Evolutionary conservation across 129 eudicot species (phyloP).

Genomic region (Arctium minus): DNA sequence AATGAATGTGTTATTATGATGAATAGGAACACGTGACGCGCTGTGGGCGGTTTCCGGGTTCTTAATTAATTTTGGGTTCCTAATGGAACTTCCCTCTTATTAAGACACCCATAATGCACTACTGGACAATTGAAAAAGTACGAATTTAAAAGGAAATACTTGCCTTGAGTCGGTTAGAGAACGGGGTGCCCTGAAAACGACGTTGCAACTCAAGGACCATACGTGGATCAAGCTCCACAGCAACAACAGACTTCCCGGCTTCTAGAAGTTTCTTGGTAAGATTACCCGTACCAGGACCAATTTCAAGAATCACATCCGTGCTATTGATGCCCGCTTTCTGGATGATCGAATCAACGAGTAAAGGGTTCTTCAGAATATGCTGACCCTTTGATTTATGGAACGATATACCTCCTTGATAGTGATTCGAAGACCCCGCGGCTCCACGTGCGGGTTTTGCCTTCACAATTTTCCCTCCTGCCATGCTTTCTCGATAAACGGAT

Average conservation of each 20-base stretch:
- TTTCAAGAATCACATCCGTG: conserved; percentile 82
- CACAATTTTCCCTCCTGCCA: conserved; percentile 95
- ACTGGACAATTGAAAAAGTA: not conserved
- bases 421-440: conserved; percentile 38
- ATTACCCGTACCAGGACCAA: conserved; percentile 98
- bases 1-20: not conserved
- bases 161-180: conserved; percentile 62
- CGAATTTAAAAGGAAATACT: not conserved
- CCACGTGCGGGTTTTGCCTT: conserved; percentile 57
- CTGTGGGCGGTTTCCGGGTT: too few relatives aligned
- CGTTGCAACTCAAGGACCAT: conserved; percentile 96
- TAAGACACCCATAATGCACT: not conserved
- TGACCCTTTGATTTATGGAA: conserved; percentile 96
- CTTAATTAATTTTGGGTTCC: not conserved
- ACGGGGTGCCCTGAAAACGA: conserved; percentile 85
- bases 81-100: not conserved
- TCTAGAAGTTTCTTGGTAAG: conserved; percentile 96
- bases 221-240: conserved; percentile 93
- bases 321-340: conserved; percentile 85
- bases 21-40: too few relatives aligned
- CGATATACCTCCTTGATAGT: conserved; percentile 87
- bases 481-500: not conserved
- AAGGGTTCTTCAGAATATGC: conserved; percentile 84
- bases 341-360: conserved; percentile 66
- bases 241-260: conserved; percentile 81